Percentiles rank a stretch among this genome's conserved stretches.
Conservation (phyloP, 768 basidiomycete genomes). For the Leccinum incarnatum region DNA sequence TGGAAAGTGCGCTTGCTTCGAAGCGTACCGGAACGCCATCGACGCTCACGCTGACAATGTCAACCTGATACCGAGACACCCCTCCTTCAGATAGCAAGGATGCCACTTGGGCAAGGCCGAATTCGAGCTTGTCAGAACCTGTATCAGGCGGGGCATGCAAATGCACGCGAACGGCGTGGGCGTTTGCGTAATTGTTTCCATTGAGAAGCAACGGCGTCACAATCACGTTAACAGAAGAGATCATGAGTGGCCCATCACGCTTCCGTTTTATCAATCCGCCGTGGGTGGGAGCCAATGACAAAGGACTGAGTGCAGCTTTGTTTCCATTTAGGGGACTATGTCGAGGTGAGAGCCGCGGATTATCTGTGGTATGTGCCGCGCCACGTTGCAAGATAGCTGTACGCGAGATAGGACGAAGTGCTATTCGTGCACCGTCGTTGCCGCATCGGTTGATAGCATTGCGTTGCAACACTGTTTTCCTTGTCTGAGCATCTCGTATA, state of each 20-base stretch:
- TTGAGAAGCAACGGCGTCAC: slow-evolving; percentile 49
- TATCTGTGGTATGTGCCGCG: slow-evolving; percentile 22
- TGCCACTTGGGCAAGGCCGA: slow-evolving; percentile 57
- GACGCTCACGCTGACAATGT: slow-evolving; percentile 53
- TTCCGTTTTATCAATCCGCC: slow-evolving; percentile 38
- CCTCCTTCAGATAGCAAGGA: slow-evolving; percentile 17
- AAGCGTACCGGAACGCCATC: slow-evolving; percentile 64
- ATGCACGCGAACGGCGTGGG: slow-evolving; percentile 58
- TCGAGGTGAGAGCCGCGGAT: slow-evolving; percentile 18
- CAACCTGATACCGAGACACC: slow-evolving; percentile 41
- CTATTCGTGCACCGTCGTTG: slow-evolving; percentile 59
- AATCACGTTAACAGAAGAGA: slow-evolving; percentile 52
- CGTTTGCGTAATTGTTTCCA: slow-evolving; percentile 32
- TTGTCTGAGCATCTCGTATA: slow-evolving; percentile 56
- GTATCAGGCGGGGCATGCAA: slow-evolving; percentile 55
- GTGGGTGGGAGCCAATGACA: slow-evolving; percentile 16
- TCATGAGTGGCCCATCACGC: slow-evolving; percentile 57
- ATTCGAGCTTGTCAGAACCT: slow-evolving; percentile 75
- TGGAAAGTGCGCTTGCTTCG: slow-evolving; percentile 46
- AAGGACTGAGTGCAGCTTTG: slow-evolving; percentile 12
- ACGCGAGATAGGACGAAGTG: slow-evolving; percentile 41
- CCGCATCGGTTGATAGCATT: slow-evolving; percentile 59
- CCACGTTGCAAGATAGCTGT: slow-evolving; percentile 19
- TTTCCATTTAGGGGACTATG: slow-evolving; percentile 22
- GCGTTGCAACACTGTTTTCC: slow-evolving; percentile 61